Evolutionary conservation across 352 stramenopile species (phyloP).

Genomic region (Elongisporangium senticosum): DNA sequence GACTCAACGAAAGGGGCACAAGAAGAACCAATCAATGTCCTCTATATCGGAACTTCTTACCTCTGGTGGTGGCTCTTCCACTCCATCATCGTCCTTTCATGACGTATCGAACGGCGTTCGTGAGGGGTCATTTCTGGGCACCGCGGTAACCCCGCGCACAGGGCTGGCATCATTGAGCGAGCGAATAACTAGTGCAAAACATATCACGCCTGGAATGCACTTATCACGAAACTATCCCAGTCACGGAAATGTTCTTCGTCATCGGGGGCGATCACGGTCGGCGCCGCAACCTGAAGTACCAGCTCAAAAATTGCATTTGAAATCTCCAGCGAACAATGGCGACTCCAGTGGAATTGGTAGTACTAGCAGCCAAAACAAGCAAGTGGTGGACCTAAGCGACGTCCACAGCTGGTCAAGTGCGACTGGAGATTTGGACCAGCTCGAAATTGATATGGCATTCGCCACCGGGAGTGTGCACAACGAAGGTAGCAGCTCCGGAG

Average conservation of each 20-base stretch:
- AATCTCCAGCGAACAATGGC: slow-evolving; percentile 3
- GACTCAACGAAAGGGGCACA: slow-evolving; percentile 38
- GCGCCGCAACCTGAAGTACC: slow-evolving; percentile 37
- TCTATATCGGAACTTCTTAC: slow-evolving; percentile 81
- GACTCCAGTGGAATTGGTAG: slow-evolving; percentile 12
- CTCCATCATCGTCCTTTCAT: slow-evolving; percentile 52
- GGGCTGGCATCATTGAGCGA: slow-evolving; percentile 69
- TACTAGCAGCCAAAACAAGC: slow-evolving; percentile 11
- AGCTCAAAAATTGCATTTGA: background rate
- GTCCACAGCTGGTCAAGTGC: slow-evolving; percentile 27
- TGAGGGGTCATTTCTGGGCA: slow-evolving; percentile 39
- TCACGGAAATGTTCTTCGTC: slow-evolving; percentile 5
- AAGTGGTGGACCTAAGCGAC: slow-evolving; percentile 50
- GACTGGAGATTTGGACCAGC: background rate
- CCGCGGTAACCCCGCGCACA: slow-evolving; percentile 51
- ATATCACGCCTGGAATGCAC: background rate
- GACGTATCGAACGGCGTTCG: slow-evolving; percentile 33
- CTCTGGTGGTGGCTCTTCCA: slow-evolving; percentile 19
- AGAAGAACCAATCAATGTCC: slow-evolving; percentile 88
- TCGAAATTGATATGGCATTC: background rate
- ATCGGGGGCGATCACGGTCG: slow-evolving; percentile 49
- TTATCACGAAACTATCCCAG: background rate
- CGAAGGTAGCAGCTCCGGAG: slow-evolving; percentile 46
- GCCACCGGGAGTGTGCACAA: slow-evolving; percentile 24
- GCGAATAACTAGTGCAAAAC: slow-evolving; percentile 10